A percentile compares a stretch with the other conserved stretches of the same genome.
These are phyloP conservation scores for Rosa lucieae DNA, from an alignment of 306 rosid genomes.

Conservation along the genomic window DNA sequence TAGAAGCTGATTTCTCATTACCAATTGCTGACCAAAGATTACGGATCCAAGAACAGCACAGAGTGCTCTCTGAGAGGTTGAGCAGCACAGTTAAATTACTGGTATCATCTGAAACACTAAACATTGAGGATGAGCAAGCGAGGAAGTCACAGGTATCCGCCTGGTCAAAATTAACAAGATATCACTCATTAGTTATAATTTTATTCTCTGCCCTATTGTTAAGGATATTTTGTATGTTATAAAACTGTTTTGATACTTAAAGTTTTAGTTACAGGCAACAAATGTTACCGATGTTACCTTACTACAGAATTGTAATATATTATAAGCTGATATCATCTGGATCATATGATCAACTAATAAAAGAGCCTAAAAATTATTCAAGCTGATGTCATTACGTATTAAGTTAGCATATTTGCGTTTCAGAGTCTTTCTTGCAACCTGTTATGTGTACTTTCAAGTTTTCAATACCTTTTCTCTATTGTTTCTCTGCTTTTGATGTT, in stretches of 20 bases:
- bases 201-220: constrained; percentile 42
- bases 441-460: neutral
- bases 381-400: neutral
- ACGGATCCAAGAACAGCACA: constrained; percentile 49
- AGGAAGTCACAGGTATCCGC: constrained; percentile 64
- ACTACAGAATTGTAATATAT: neutral
- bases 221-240: constrained; percentile 38
- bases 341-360: neutral
- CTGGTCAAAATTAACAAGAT: constrained; percentile 54
- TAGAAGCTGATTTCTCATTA: constrained; percentile 52
- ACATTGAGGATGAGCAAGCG: constrained; percentile 33
- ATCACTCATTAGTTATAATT: constrained; percentile 47
- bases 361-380: neutral
- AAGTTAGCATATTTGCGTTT: neutral
- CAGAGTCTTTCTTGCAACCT: neutral
- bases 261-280: constrained; percentile 16
- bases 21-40: constrained; percentile 37
- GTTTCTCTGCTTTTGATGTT: neutral
- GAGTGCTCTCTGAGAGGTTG: constrained; percentile 52
- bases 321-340: neutral
- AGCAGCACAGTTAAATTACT: constrained; percentile 48
- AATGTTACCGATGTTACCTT: neutral
- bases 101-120: constrained; percentile 49
- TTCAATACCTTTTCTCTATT: neutral
- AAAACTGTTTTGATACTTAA: constrained; percentile 23